phyloP scores from a whole-genome alignment of 2,329 filamentous ascomycete genomes.

The Ophiocordyceps camponoti-leonardi region DNA sequence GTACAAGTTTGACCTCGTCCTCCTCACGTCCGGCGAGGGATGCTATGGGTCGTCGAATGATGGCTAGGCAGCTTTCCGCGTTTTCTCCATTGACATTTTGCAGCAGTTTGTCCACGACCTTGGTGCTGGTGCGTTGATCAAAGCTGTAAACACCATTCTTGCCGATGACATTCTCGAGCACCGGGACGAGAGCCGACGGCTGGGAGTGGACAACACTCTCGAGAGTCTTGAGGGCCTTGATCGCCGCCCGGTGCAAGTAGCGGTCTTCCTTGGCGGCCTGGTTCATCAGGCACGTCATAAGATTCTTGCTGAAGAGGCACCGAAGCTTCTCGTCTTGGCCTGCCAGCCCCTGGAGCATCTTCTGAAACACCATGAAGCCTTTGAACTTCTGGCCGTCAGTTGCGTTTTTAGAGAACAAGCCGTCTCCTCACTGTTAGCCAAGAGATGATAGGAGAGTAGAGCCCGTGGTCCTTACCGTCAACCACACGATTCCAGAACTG shows the following conservation, averaged over 20 bases:
- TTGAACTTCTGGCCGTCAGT: conserved; percentile 84
- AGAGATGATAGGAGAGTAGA: too few species aligned
- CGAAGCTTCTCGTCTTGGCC: conserved; percentile 27
- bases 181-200: conserved; percentile 37
- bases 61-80: conserved; percentile 31
- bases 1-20: conserved; percentile 12
- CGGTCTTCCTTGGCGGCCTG: conserved; percentile 63
- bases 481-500: conserved; percentile 78
- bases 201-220: conserved; percentile 45
- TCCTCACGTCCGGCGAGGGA: conserved; percentile 10
- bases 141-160: conserved; percentile 60
- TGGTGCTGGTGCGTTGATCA: conserved; percentile 71
- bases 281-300: conserved; percentile 69
- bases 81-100: conserved; percentile 39
- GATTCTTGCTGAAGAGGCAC: conserved; percentile 63
- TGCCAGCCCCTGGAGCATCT: conserved; percentile 42
- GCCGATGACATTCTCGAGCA: conserved; percentile 52
- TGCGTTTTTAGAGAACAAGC: conserved; percentile 64
- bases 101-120: conserved; percentile 63
- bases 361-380: conserved; percentile 76
- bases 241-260: conserved; percentile 63
- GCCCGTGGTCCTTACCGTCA: conserved; percentile 46
- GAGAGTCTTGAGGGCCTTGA: conserved; percentile 57
- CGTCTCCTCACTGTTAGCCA: conserved; percentile 35
- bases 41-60: conserved; percentile 26